Percentiles rank a stretch among this genome's conserved stretches.
Evolutionary conservation across 1,284 basidiomycete species (phyloP).

Genomic region (Cutaneotrichosporon cutaneum): DNA sequence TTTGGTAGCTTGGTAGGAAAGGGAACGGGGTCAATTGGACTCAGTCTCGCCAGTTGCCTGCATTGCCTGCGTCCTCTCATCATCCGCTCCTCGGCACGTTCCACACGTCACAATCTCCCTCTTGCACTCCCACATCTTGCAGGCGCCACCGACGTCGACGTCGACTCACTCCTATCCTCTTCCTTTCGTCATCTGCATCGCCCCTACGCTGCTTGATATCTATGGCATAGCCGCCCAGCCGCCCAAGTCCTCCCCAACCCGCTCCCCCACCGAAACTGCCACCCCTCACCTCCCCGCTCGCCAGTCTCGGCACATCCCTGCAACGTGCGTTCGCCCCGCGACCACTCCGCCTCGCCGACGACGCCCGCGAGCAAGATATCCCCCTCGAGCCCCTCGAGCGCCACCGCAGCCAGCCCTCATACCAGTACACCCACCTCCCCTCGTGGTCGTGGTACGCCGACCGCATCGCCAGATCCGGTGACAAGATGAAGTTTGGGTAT

Average conservation of each 20-base stretch:
- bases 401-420: conserved; percentile 1
- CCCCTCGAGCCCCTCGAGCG: conserved; percentile 9
- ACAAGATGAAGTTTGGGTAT: conserved; percentile 56
- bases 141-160: no score
- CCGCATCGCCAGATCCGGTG: conserved; percentile 29
- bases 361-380: conserved; percentile 14
- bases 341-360: conserved; percentile 15
- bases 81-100: no score
- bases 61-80: no score
- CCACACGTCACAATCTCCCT: no score
- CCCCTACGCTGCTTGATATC: no score
- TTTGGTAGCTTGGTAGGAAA: not conserved
- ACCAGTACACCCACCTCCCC: conserved; percentile 12
- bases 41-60: no score
- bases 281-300: conserved; percentile 8
- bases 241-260: not conserved
- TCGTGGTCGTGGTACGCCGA: conserved; percentile 38
- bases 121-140: no score
- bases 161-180: no score
- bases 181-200: no score
- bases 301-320: conserved; percentile 12
- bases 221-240: not conserved
- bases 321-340: conserved; percentile 18
- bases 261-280: conserved; percentile 9
- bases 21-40: no score